phyloP scores from a whole-genome alignment of 2,329 filamentous ascomycete genomes.

The Diaporthe sp. region DNA sequence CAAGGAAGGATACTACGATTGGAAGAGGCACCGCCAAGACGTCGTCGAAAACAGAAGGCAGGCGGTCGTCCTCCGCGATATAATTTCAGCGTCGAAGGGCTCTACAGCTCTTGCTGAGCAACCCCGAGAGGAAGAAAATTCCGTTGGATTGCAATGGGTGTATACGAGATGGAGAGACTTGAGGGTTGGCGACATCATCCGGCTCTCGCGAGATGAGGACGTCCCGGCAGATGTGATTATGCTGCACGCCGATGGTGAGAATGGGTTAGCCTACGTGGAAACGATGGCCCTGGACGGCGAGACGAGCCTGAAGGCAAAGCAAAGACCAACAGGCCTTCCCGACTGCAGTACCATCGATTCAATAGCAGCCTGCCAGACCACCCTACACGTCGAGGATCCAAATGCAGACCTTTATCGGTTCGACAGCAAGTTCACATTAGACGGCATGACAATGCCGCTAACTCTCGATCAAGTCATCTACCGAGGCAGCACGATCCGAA shows the following conservation, averaged over 20 bases:
- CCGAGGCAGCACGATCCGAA: constrained; percentile 85
- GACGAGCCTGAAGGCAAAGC: constrained; percentile 83
- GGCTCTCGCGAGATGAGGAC: constrained; percentile 74
- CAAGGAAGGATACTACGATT: constrained; percentile 91
- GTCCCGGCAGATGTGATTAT: constrained; percentile 86
- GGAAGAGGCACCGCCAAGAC: constrained; percentile 81
- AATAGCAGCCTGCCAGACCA: constrained; percentile 65
- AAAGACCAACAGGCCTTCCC: constrained; percentile 70
- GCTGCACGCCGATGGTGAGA: constrained; percentile 80
- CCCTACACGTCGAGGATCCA: constrained; percentile 80
- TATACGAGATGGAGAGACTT: constrained; percentile 56
- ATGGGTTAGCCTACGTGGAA: constrained; percentile 83
- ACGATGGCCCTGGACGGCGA: constrained; percentile 88
- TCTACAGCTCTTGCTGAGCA: constrained; percentile 56
- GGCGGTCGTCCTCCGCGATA: constrained; percentile 55
- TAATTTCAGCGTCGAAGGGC: constrained; percentile 63
- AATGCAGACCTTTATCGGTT: constrained; percentile 83
- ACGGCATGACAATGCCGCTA: constrained; percentile 71
- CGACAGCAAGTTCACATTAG: constrained; percentile 73
- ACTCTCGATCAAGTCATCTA: constrained; percentile 87
- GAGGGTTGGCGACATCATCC: constrained; percentile 60
- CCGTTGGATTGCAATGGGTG: constrained; percentile 60
- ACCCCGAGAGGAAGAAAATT: background rate
- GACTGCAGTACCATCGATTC: constrained; percentile 64
- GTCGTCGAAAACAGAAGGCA: constrained; percentile 78